Evolutionary conservation across 75 land plant genomes (phyloP), one percentile per base, ranked within the genome.

Genomic region (Selaginella tamariscina): DNA sequence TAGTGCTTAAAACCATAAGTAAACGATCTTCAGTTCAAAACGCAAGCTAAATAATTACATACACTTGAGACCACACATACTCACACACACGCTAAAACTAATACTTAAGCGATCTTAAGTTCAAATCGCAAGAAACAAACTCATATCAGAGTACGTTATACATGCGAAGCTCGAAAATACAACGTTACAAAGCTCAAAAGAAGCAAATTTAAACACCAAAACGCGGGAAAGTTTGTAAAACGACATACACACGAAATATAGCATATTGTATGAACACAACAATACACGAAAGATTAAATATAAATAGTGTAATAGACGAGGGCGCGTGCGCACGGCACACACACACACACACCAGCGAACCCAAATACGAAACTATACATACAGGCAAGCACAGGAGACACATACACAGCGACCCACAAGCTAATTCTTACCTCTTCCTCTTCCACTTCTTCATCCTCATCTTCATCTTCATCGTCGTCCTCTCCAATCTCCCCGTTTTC

Each of bases 381-480:
- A 49, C 18, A 49, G 54, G 18, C 54, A 11, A 49, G 54, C 11
- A 11, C 20, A 11, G 11, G 54, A 49, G 20, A 49, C 18, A 49
- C 11, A 49, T 11, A 49, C 11, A 49, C 18, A 20, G 54, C 18
- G 11, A 20, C 54, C 20, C 54, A 39, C 15, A 39, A 39, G 49
- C 69, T 64, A 24, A 29, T 68, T 18, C 68, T 68, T 1, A 71
- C 73, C 22, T 62, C 71, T 0, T 33, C 73, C 1, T 39, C 73
- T 15, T 71, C 73, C 22, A 27, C 64, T 24, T 32, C 76, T n/a
- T 71, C 76, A 15, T 72, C 73, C 1, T 71, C 73, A 8, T 32
- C 64, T 31, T 32, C 76, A 11, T 71, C 76, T 11, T 72, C 76
- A 0, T 71, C 55, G 23, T 74, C 76, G 1, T 69, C 76, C 29